Percentiles rank a stretch among this genome's conserved stretches.
Conservation (phyloP, 148 eudicot species). For the Persicaria maculosa region DNA sequence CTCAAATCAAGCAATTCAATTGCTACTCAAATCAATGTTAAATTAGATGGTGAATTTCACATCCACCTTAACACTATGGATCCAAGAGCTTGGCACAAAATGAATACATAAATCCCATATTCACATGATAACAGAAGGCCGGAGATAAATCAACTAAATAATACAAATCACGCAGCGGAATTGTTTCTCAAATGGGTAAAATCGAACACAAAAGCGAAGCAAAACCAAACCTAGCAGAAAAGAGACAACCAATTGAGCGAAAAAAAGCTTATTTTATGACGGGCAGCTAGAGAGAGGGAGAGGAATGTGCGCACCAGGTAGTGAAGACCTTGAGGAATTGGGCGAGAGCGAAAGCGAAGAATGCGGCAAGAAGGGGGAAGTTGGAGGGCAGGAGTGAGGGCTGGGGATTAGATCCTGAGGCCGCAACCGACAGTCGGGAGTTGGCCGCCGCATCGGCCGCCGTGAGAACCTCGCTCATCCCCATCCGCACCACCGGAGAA, state of each 20-base stretch:
- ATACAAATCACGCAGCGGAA: neutral
- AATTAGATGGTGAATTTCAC: neutral
- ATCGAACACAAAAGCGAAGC: neutral
- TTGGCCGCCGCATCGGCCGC: slow-evolving; percentile 16
- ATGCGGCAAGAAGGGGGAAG: slow-evolving; percentile 34
- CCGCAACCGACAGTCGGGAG: slow-evolving; percentile 6
- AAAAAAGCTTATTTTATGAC: neutral
- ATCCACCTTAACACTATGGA: neutral
- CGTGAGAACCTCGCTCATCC: slow-evolving; percentile 17
- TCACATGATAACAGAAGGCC: neutral
- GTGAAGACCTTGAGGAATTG: slow-evolving; percentile 53
- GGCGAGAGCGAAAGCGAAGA: slow-evolving; percentile 39
- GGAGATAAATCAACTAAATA: neutral
- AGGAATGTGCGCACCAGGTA: slow-evolving; percentile 30
- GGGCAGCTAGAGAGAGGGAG: neutral
- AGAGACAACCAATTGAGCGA: neutral
- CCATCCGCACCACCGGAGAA: neutral
- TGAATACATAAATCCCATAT: neutral
- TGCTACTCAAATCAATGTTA: neutral
- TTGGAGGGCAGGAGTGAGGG: slow-evolving; percentile 22
- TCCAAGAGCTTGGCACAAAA: neutral
- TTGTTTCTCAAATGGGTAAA: neutral
- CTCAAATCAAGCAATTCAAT: too few relatives aligned
- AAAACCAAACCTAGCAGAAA: neutral
- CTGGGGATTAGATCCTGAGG: slow-evolving; percentile 13